Base-by-base conservation (phyloP, 78 protist species). In the Protostelium mycophagum region DNA sequence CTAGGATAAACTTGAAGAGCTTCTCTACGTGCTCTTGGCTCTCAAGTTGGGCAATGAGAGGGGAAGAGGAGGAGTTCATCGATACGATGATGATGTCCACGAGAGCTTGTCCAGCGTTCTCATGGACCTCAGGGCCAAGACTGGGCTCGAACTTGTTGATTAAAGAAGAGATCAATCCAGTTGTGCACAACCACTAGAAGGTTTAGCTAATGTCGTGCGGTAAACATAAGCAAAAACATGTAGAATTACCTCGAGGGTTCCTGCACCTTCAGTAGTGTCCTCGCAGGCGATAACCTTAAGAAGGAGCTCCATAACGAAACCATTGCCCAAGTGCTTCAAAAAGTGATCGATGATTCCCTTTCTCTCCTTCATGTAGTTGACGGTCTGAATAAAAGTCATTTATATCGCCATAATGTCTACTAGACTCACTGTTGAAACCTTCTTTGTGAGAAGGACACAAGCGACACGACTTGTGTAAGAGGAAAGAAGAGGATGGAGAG, bases 241-340 rank as follows among this genome's bases (percentile, higher is more conserved):
- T 5, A 85, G 63, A 36, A 36, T 1, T 34, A 86, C 63, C 88
- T 91, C 93, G 34, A 88, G 86, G 37, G 93, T 93, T 84, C 96
- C 92, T 34, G 91, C 96, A 34, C 91, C 94, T 86, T 93, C 96
- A 84, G 37, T 87, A 25, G 29, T 86, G 35, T 94, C 96, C 90
- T 93, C 93, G 37, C 85, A 85, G 84, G 90, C 86, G 36, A 89
- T 91, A 10, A 94, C 90, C 93, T 89, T 90, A 31, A 91, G 38
- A 37, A 94, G 63, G 31, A 94, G 85, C 39, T 94, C 96, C 38
- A 91, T 92, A 35, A 94, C 83, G 87, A 93, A 91, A 38, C 94
- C 86, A 63, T 88, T 91, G 84, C 90, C 96, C 83, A 94, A 87
- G 38, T 91, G 96, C 31, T 63, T 35, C 63, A 94, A 89, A 84